Evolutionary conservation across 805 yeast species (phyloP).

Genomic region (Metschnikowia rubicola): DNA sequence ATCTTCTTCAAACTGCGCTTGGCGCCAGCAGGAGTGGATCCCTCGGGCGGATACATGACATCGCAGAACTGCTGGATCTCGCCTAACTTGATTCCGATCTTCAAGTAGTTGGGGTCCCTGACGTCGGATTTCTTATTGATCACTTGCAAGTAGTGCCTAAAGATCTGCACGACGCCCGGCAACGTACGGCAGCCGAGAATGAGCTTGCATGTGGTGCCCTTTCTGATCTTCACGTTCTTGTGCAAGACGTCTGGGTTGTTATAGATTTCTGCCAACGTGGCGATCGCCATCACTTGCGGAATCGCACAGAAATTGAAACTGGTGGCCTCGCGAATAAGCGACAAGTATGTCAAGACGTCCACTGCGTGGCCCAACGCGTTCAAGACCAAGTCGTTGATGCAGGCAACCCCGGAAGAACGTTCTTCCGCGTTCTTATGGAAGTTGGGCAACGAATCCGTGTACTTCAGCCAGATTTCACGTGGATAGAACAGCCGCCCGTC

Average conservation of each 20-base stretch:
- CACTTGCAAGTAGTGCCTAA: slow-evolving; percentile 65
- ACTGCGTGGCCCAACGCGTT: slow-evolving; percentile 76
- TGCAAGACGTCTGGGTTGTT: slow-evolving; percentile 73
- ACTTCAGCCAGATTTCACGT: slow-evolving; percentile 83
- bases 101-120: slow-evolving; percentile 79
- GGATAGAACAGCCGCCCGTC: slow-evolving; percentile 98
- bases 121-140: slow-evolving; percentile 81
- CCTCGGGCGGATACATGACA: slow-evolving; percentile 58
- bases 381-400: slow-evolving; percentile 77
- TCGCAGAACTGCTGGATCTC: slow-evolving; percentile 88
- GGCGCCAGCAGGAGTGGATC: slow-evolving; percentile 49
- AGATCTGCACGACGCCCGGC: slow-evolving; percentile 71
- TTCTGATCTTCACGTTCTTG: slow-evolving; percentile 78
- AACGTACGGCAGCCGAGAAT: slow-evolving; percentile 72
- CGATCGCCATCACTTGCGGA: slow-evolving; percentile 99
- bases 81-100: slow-evolving; percentile 81
- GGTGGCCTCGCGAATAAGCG: slow-evolving; percentile 75
- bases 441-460: slow-evolving; percentile 60
- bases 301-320: slow-evolving; percentile 90
- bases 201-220: slow-evolving; percentile 78
- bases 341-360: slow-evolving; percentile 72
- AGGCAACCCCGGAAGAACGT: slow-evolving; percentile 60
- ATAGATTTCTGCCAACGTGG: slow-evolving; percentile 83
- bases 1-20: slow-evolving; percentile 36
- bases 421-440: slow-evolving; percentile 46